Evolutionary conservation across 192 early-diverging fungal species (phyloP).

Genomic region (Chytriomyces confervae): DNA sequence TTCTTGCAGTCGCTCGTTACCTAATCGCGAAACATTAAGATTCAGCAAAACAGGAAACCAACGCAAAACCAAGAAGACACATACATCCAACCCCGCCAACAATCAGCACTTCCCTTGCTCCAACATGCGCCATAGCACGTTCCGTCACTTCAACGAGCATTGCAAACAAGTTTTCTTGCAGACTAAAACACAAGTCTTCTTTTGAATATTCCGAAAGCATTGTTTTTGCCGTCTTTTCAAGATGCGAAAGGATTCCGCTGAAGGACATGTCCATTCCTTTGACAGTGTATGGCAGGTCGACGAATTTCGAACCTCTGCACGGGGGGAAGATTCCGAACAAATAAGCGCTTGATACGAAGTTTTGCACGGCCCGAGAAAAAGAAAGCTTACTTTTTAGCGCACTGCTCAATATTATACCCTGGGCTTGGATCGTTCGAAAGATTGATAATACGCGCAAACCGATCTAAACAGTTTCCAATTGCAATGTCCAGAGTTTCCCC

Average conservation of each 20-base stretch:
- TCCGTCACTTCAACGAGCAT: slow-evolving; percentile 99
- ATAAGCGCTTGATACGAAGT: neutral
- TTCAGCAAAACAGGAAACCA: no score
- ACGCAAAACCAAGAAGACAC: no score
- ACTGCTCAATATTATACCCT: slow-evolving; percentile 97
- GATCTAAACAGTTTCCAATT: slow-evolving; percentile 96
- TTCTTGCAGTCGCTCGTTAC: slow-evolving; percentile 89
- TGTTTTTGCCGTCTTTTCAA: slow-evolving; percentile 67
- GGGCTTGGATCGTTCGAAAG: slow-evolving; percentile 95
- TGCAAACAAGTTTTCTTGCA: slow-evolving; percentile 98
- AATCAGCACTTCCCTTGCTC: slow-evolving; percentile 85
- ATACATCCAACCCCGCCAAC: slow-evolving; percentile 96
- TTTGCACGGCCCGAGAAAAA: neutral
- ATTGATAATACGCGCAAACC: slow-evolving; percentile 93
- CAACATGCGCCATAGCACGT: slow-evolving; percentile 98
- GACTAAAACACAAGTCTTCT: slow-evolving; percentile 95
- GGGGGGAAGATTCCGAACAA: neutral
- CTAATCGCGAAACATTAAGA: slow-evolving; percentile 37
- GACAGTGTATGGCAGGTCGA: slow-evolving; percentile 94
- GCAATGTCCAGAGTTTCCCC: slow-evolving; percentile 99
- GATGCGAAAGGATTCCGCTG: slow-evolving; percentile 89
- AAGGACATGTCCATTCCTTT: slow-evolving; percentile 99
- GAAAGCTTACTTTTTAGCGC: slow-evolving; percentile 76
- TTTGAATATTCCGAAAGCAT: slow-evolving; percentile 51
- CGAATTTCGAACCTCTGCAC: slow-evolving; percentile 79